These are phyloP conservation scores for Picea engelmannii DNA, from an alignment of 83 land plant species.

Conservation along the genomic window DNA sequence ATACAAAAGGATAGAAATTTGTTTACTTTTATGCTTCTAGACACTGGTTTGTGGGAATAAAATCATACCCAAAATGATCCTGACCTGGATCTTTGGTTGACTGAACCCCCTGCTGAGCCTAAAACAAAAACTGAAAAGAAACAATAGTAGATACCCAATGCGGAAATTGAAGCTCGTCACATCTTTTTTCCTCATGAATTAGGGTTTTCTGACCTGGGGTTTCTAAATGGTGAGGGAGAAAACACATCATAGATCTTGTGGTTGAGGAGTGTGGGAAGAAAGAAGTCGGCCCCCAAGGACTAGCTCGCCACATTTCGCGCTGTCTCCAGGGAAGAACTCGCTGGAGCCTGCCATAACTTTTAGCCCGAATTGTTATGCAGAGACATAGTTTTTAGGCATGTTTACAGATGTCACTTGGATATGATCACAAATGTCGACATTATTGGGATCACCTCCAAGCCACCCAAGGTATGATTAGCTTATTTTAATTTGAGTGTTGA, in stretches of 20 bases:
- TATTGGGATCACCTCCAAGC: not conserved
- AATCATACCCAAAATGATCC: not conserved
- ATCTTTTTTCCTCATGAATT: constrained; percentile 1
- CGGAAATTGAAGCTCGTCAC: not conserved
- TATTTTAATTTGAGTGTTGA: too few relatives aligned
- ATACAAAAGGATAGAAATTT: constrained; percentile 24
- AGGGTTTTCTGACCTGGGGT: not conserved
- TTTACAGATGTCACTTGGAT: not conserved
- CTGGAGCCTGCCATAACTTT: constrained; percentile 4
- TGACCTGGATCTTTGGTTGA: constrained; percentile 4
- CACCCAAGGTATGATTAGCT: not conserved
- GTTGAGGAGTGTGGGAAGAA: constrained; percentile 10
- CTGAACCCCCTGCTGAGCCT: not conserved
- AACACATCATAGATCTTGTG: not conserved
- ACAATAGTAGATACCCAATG: not conserved
- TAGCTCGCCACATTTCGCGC: not conserved
- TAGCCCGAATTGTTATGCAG: not conserved
- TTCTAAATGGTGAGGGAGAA: constrained; percentile 1
- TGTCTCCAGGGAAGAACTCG: constrained; percentile 7
- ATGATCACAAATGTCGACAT: not conserved
- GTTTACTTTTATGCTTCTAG: constrained; percentile 8
- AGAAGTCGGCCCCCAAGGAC: not conserved
- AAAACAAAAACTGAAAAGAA: not conserved
- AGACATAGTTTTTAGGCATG: not conserved
- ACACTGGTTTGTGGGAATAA: not conserved